Evolutionary conservation across 805 yeast genomes (phyloP).

Genomic region (Kluyveromyces siamensis): DNA sequence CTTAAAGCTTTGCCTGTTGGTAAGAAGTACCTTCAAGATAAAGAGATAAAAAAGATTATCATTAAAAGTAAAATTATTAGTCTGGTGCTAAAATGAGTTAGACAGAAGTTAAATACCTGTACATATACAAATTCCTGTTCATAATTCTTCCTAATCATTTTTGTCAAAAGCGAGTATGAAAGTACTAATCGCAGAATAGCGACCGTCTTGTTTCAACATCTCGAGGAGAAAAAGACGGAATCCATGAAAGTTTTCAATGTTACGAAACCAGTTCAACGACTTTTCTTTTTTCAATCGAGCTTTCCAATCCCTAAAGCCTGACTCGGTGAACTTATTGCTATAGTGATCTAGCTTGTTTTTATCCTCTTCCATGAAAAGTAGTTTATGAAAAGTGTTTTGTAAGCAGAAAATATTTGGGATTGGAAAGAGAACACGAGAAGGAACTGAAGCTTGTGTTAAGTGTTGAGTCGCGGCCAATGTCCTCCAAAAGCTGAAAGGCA

Average conservation of each 20-base stretch:
- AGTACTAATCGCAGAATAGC: conserved; percentile 41
- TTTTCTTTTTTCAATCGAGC: neutral
- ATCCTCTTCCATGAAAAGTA: neutral
- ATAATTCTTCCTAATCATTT: conserved; percentile 31
- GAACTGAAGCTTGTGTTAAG: neutral
- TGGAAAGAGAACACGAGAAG: neutral
- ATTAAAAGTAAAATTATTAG: conserved; percentile 43
- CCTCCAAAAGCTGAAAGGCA: neutral
- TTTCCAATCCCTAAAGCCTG: conserved; percentile 13
- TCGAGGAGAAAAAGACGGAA: neutral
- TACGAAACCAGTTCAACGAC: neutral
- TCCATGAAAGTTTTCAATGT: neutral
- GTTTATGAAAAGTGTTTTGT: neutral
- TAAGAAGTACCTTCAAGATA: conserved; percentile 33
- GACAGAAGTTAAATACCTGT: neutral
- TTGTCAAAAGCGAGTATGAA: conserved; percentile 47
- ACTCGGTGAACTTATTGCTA: conserved; percentile 13
- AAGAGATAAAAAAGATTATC: conserved; percentile 43
- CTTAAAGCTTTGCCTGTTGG: conserved; percentile 31
- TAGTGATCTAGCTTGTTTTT: neutral
- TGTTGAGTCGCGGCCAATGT: neutral
- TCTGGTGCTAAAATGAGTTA: conserved; percentile 24
- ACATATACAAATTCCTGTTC: neutral
- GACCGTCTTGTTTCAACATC: conserved; percentile 18
- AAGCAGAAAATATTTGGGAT: neutral